Base-by-base conservation (phyloP, 768 basidiomycete species). In the Paxillus ammoniavirescens region DNA sequence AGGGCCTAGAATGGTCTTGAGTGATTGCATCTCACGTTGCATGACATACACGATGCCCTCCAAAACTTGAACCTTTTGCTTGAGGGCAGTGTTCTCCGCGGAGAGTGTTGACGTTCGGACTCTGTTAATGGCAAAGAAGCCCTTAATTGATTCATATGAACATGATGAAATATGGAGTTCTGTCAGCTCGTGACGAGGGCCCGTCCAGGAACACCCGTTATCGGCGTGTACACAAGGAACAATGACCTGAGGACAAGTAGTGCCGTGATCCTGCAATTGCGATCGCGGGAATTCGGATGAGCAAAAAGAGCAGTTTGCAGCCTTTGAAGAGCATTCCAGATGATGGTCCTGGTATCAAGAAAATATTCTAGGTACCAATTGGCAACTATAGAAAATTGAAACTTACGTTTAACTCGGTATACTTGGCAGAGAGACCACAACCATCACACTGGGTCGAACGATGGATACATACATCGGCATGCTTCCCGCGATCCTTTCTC, bases 41-140 rank as follows among this genome's bases (percentile, higher is more conserved):
- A 83, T 71, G 5, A 67, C 66, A 30, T 78, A 75, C 21, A 87
- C 63, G 2, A 77, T 68, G 14, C 76, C 76, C 63, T 91, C 89
- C 18, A 90, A 69, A 0, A 76, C 74, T 12, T 82, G 79, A 8
- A 89, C 72, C 31, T 79, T 77, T 56, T 79, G 76, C 26, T 82
- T 80, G 15, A 93, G 76, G 8, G 82, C 53, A 15, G 77, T 70
- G 61, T 93, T 93, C 64, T 93, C 88, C 51, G 82, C 76, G 37
- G 74, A 72, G 4, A 91, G 71, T 10, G 72, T 57, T 3, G 75
- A 70, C 12, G 76, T 64, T 47, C 72, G 73, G 40, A 70, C 54
- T 38, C 66, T 68, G 57, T 79, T 73, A 33, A 79, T 54, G 3
- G 74, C 55, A 50, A 87, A 77, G 66, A 86, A 85, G 31, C 79